A percentile compares a stretch with the other conserved stretches of the same genome.
These are phyloP conservation scores for Populus hybrid DNA, from an alignment of 441 rosid genomes.

Conservation along the genomic window DNA sequence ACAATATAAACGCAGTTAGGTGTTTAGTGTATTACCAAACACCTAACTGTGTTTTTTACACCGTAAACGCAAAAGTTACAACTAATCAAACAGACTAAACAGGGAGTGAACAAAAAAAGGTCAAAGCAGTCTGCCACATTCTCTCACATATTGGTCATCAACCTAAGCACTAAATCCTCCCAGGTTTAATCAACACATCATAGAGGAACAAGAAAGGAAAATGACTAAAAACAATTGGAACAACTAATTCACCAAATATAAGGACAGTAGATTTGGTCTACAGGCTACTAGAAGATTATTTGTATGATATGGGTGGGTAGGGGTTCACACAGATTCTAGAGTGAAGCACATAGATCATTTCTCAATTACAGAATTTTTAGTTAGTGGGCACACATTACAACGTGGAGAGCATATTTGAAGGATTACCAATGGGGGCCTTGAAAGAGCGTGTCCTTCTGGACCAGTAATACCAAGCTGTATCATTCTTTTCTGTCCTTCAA, in stretches of 20 bases:
- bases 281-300: not conserved
- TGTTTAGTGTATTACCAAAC: too few species aligned
- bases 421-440: slow-evolving; percentile 89
- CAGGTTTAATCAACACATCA: not conserved
- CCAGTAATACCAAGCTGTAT: slow-evolving; percentile 91
- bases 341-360: not conserved
- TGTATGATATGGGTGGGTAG: not conserved
- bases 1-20: too few species aligned
- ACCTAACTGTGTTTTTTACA: too few species aligned
- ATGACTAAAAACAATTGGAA: not conserved
- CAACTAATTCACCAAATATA: not conserved
- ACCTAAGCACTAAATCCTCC: not conserved
- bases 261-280: not conserved
- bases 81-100: not conserved
- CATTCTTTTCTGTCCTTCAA: slow-evolving; percentile 91
- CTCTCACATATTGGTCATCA: not conserved
- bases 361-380: not conserved
- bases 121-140: not conserved
- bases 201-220: not conserved
- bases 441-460: slow-evolving; percentile 97
- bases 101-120: not conserved
- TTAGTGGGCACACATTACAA: not conserved
- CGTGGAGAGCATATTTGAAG: slow-evolving; percentile 6
- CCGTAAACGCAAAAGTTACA: too few species aligned
- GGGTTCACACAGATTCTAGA: not conserved